Base-by-base conservation (phyloP, 2,329 filamentous ascomycete species). In the Penicillium fuscoglaucum region DNA sequence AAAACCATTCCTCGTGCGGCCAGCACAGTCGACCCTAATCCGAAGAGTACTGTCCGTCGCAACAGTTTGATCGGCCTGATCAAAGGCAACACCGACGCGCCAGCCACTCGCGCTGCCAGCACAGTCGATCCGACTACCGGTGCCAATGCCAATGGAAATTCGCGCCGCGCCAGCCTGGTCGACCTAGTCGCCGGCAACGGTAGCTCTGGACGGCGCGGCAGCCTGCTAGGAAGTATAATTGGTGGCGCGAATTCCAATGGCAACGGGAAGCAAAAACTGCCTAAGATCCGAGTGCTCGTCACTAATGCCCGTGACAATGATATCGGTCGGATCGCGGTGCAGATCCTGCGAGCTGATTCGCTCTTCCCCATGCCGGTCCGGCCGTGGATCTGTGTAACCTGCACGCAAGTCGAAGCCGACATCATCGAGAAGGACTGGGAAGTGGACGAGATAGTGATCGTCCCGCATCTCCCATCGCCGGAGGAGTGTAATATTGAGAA, bases 361-460 rank as follows among this genome's bases (percentile, higher is more conserved):
- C 61, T 78, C 2, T 76, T 77, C 57, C 65, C 69, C 3, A 31
- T 59, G 12, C 47, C 55, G 4, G 33, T 52, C 19, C 64, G 65
- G 35, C 71, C 70, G 15, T 78, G 75, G 76, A 68, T 77, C 52
- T 77, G 73, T 52, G 73, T 66, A n/a, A 74, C 72, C 19, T 75
- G 70, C 29, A 69, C 62, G 6, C 43, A 59, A 35, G 63, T 66
- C 26, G 68, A 72, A 61, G 69, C 65, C 46, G 57, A 60, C 2
- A 68, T 64, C 45, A 52, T 78, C 3, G 70, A 67, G 19, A 59
- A 63, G 4, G 57, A 67, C 6, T 62, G 69, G 56, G 59, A 71
- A 9, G 72, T 73, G 7, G 74, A 78, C 57, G 71, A 72, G 31
- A 65, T 72, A 7, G 64, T 78, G n/a, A 58, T 70, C 26, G 64